Evolutionary conservation across 345 rosid species (phyloP).

Genomic region (Nephelium lappaceum): DNA sequence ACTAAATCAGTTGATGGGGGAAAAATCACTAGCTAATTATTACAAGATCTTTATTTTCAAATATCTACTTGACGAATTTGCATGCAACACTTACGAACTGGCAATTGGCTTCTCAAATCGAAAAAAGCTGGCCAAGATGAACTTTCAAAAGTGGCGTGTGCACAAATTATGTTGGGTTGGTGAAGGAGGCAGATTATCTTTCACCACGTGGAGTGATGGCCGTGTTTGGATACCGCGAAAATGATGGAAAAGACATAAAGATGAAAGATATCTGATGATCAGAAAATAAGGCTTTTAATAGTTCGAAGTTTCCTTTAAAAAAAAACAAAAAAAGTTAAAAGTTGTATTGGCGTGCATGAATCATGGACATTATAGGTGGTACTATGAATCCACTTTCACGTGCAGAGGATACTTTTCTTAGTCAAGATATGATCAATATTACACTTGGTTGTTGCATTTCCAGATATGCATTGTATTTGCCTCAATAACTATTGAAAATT

Average conservation of each 20-base stretch:
- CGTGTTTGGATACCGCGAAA: conserved; percentile 7
- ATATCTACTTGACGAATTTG: too few species aligned
- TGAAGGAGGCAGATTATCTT: background rate
- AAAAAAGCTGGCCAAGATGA: background rate
- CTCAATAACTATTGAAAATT: too few species aligned
- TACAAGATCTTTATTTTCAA: too few species aligned
- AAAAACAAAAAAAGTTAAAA: too few species aligned
- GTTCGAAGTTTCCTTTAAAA: too few species aligned
- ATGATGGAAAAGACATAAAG: background rate
- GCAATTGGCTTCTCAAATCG: background rate
- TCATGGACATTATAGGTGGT: background rate
- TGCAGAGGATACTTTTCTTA: background rate
- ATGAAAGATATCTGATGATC: too few species aligned
- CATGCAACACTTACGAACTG: background rate
- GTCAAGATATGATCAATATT: background rate
- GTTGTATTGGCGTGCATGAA: background rate
- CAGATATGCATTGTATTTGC: too few species aligned
- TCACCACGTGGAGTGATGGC: background rate
- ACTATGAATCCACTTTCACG: background rate
- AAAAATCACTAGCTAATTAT: too few species aligned
- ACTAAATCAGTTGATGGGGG: too few species aligned
- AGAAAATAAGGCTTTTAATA: background rate
- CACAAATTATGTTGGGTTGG: background rate
- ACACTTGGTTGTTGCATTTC: too few species aligned
- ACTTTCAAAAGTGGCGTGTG: background rate